Evolutionary conservation across 2,329 filamentous ascomycete species (phyloP), one percentile per base, ranked within the genome.

Genomic region (Cercospora nicotianae): DNA sequence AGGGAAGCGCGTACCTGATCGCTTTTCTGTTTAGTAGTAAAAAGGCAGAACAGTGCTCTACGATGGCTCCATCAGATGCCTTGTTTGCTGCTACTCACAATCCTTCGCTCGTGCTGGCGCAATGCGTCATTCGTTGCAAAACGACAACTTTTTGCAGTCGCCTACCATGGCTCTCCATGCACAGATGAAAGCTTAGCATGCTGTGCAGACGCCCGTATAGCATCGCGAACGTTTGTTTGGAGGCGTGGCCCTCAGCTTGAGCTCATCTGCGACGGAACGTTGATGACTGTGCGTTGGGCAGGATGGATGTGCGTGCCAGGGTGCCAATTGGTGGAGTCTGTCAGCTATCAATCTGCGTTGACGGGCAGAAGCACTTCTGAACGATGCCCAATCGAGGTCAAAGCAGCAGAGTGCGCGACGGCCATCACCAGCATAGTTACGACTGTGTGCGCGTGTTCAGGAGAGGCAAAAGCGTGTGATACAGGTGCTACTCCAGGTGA

Each of bases 251-350:
- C 12, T 51, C n/a, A n/a, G 4, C 20, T 7, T 51, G 45, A 48
- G 45, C 45, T 48, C 45, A 48, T 48, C 45, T 48, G 45, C 45
- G 53, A 57, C 13, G 28, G 13, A 16, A 33, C 28, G 28, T 30
- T n/a, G 12, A 31, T 63, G 60, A 63, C 61, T 55, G 45, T 55
- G 48, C 48, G 28, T 63, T 55, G 61, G 61, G 61, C 61, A 36
- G 28, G 28, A 63, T 59, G 55, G n/a, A 18, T 13, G 61, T 55
- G 20, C 9, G 48, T 63, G 42, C 60, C 23, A 53, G 60, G 60
- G 26, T 63, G 39, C 26, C 60, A 55, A 63, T 63, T 63, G 60
- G 60, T 51, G 42, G 60, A 63, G 55, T 23, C 23, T 26, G 55
- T 28, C 60, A 16, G 23, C 39, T 13, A 20, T 28, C 39, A 28